Percentiles rank a stretch among this genome's conserved stretches.
phyloP scores from a whole-genome alignment of 257 asterid genomes.

The Solanum rostratum region DNA sequence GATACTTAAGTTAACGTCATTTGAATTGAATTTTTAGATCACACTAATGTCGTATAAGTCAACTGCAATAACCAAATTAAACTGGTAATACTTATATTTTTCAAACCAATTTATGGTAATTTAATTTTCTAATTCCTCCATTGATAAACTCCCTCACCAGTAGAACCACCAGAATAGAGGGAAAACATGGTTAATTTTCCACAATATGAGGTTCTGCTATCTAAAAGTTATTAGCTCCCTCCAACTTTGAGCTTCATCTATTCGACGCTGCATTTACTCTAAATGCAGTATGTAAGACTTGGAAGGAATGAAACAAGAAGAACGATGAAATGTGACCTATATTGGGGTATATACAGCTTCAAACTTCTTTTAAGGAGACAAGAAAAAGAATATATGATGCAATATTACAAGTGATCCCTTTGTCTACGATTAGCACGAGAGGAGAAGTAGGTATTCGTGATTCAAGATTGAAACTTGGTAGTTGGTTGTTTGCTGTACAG shows the following conservation, averaged over 20 bases:
- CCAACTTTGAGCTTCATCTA: too few relatives aligned
- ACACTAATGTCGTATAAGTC: background rate
- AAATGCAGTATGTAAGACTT: background rate
- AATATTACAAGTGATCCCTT: background rate
- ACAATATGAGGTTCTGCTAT: too few relatives aligned
- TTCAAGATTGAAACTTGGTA: constrained; percentile 21
- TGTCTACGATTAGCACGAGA: background rate
- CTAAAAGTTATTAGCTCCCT: too few relatives aligned
- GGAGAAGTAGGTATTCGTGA: background rate
- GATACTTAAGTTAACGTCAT: too few relatives aligned
- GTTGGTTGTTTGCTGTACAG: constrained; percentile 32
- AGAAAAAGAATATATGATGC: background rate
- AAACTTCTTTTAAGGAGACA: background rate
- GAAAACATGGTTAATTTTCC: too few relatives aligned
- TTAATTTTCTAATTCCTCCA: background rate
- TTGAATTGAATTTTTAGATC: too few relatives aligned
- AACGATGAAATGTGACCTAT: background rate
- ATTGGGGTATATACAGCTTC: background rate
- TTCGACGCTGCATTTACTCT: too few relatives aligned
- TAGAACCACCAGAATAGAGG: too few relatives aligned
- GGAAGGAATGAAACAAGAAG: background rate
- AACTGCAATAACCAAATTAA: background rate
- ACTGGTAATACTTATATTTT: background rate
- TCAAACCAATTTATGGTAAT: background rate
- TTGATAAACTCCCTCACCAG: background rate